Evolutionary conservation across 2,329 filamentous ascomycete species (phyloP), one percentile per base, ranked within the genome.

Genomic region (Beauveria scarabaeidicola): DNA sequence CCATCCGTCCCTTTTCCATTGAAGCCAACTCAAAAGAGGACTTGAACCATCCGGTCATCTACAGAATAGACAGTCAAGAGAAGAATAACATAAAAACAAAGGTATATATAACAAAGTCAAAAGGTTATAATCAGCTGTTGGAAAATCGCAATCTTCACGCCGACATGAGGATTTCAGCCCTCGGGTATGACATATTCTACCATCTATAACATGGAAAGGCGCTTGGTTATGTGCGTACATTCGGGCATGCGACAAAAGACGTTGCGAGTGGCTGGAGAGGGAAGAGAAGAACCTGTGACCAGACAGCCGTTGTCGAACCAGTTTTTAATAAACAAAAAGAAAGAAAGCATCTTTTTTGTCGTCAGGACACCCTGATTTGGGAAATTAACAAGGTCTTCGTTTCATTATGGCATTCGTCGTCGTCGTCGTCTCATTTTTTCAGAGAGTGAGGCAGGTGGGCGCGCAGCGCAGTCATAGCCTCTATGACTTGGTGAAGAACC

Each of bases 401-500:
- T 52, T 58, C 55, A 52, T 58, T 52, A 58, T 25, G 36, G 54
- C 44, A 57, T 50, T 58, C 55, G 55, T 58, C 38, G 47, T 62
- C 48, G 61, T 59, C 21, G 36, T 58, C 38, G 17, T 58, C 54
- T 58, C 54, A 64, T 58, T 29, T 46, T n/a, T 44, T 55, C 4
- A 15, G 41, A 47, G 19, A n/a, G n/a, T 23, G 13, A 40, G 40
- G 51, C 51, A 23, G 5, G 19, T 10, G 15, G 23, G 46, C 43
- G 54, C 43, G 17, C 32, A 23, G 47, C 47, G 46, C 55, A 43
- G 55, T 51, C 55, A 25, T 11, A 11, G 19, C 57, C 40, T 27
- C 66, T 66, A 78, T 66, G 75, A 78, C 75, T 86, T 85, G 73
- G 86, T 84, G 73, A 88, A 89, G 76, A 89, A 89, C 86, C 86